These are phyloP conservation scores for Penicillium coffeae DNA, from an alignment of 495 filamentous ascomycete genomes.

Conservation along the genomic window DNA sequence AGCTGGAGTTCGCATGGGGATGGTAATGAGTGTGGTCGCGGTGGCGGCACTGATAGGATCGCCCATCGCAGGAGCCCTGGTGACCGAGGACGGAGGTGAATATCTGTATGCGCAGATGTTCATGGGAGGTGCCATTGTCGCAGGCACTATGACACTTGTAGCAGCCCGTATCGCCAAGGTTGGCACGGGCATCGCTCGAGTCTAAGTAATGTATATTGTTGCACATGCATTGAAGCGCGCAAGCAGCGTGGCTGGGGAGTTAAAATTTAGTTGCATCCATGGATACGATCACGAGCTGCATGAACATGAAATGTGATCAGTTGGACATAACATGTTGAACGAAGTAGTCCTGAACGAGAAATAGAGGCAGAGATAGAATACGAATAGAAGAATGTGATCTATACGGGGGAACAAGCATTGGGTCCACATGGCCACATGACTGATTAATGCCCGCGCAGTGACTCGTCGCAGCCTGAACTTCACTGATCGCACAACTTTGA, in stretches of 20 bases:
- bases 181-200: constrained; percentile 26
- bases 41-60: constrained; percentile 71
- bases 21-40: constrained; percentile 72
- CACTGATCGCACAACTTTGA: no score
- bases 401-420: not conserved
- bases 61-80: constrained; percentile 65
- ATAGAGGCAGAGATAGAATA: constrained; percentile 1
- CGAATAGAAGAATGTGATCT: constrained; percentile 1
- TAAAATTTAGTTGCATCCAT: no score
- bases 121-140: constrained; percentile 45
- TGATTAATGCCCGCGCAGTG: constrained; percentile 10
- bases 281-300: no score
- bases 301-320: no score
- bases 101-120: constrained; percentile 60
- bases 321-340: no score
- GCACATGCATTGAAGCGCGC: constrained; percentile 6
- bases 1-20: constrained; percentile 70
- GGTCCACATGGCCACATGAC: constrained; percentile 1
- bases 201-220: constrained; percentile 12
- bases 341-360: no score
- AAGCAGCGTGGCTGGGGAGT: no score
- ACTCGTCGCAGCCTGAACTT: constrained; percentile 6
- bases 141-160: constrained; percentile 44
- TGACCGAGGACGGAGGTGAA: constrained; percentile 44
- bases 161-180: constrained; percentile 45